Conservation (phyloP, 2,329 filamentous ascomycete genomes). For the Aspergillus thermomutatus region DNA sequence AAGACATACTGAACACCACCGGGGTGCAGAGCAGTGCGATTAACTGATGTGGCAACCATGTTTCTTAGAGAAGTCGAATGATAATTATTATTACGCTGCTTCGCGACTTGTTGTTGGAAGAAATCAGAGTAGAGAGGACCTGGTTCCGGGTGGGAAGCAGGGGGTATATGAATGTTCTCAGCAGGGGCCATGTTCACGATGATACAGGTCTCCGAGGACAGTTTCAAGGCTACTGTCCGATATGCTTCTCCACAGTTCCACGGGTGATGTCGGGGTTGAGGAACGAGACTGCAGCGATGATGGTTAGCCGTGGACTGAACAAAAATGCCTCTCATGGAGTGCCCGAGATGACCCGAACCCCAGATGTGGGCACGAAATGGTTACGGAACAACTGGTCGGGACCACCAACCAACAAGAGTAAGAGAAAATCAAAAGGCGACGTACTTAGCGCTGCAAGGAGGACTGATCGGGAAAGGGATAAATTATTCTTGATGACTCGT, state of each 20-base stretch:
- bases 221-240: slow-evolving; percentile 16
- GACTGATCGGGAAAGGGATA: slow-evolving; percentile 9
- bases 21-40: slow-evolving; percentile 91
- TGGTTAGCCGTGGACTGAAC: slow-evolving; percentile 16
- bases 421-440: slow-evolving; percentile 9
- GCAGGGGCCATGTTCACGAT: slow-evolving; percentile 29
- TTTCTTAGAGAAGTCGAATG: slow-evolving; percentile 55
- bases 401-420: slow-evolving; percentile 17
- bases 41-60: slow-evolving; percentile 61
- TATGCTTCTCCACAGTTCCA: slow-evolving; percentile 38
- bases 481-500: slow-evolving; percentile 9
- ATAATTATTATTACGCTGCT: slow-evolving; percentile 57
- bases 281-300: slow-evolving; percentile 19
- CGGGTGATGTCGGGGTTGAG: slow-evolving; percentile 38
- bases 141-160: slow-evolving; percentile 40
- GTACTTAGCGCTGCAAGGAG: background rate
- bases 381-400: slow-evolving; percentile 18
- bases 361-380: slow-evolving; percentile 26
- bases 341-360: slow-evolving; percentile 34
- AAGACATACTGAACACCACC: slow-evolving; percentile 78
- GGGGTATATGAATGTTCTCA: slow-evolving; percentile 44
- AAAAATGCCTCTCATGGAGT: slow-evolving; percentile 20
- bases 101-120: slow-evolving; percentile 55
- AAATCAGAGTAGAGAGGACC: slow-evolving; percentile 54
- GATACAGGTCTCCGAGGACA: slow-evolving; percentile 4